Conservation (phyloP, 2,329 filamentous ascomycete genomes). For the Verticillium nonalfalfae region DNA sequence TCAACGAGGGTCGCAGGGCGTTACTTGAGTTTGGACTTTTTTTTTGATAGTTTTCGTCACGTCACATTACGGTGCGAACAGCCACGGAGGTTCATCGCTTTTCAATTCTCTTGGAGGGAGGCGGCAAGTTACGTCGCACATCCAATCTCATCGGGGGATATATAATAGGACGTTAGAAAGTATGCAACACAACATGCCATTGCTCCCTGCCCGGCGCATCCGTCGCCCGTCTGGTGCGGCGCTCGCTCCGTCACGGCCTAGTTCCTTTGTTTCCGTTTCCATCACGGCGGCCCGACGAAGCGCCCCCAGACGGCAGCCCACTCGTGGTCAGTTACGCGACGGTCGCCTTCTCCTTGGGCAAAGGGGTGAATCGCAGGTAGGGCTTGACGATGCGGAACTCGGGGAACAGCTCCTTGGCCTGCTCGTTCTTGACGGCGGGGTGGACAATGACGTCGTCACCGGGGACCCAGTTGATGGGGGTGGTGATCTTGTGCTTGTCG, state of each 20-base stretch:
- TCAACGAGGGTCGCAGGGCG: too few species aligned
- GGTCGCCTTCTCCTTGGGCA: conserved; percentile 47
- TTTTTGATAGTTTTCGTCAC: too few species aligned
- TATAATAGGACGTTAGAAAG: neutral
- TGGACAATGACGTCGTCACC: conserved; percentile 93
- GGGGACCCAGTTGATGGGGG: conserved; percentile 83
- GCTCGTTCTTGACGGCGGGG: conserved; percentile 72
- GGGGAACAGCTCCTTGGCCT: conserved; percentile 84
- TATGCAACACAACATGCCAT: neutral
- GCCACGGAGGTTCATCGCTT: neutral
- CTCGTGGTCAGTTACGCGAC: conserved; percentile 17
- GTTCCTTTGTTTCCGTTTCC: neutral
- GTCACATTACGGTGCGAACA: neutral
- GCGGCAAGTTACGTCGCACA: neutral
- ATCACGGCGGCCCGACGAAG: neutral
- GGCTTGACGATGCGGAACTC: conserved; percentile 64
- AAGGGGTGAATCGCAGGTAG: conserved; percentile 67
- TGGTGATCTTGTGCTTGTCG: conserved; percentile 83
- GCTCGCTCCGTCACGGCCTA: neutral
- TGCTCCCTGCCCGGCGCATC: neutral
- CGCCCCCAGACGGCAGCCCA: conserved; percentile 1
- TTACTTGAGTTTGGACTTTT: neutral
- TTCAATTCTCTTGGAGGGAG: neutral
- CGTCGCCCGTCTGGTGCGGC: neutral
- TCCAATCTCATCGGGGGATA: neutral